These are phyloP conservation scores for Vigna unguiculata DNA, from an alignment of 306 rosid species.

Conservation along the genomic window DNA sequence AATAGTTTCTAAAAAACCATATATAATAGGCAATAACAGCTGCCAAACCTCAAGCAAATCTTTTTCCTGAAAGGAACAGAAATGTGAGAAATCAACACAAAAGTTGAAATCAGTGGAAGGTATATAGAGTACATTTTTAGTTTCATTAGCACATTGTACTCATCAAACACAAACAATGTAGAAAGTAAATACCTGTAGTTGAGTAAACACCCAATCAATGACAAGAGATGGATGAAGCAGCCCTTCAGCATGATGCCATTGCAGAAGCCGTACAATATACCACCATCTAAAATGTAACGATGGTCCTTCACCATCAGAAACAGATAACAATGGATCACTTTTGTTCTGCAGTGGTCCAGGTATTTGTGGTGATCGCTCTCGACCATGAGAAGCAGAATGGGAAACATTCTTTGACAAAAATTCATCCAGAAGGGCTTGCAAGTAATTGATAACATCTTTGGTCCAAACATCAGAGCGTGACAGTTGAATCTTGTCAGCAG, in stretches of 20 bases:
- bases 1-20: conserved; percentile 81
- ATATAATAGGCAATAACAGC: conserved; percentile 87
- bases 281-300: conserved; percentile 92
- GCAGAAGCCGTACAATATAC: conserved; percentile 89
- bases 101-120: conserved; percentile 1
- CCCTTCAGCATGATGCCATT: conserved; percentile 95
- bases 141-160: conserved; percentile 9
- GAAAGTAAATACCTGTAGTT: conserved; percentile 68
- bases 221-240: conserved; percentile 81
- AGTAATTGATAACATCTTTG: conserved; percentile 82
- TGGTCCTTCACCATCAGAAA: conserved; percentile 75
- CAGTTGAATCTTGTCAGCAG: conserved; percentile 72
- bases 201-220: conserved; percentile 89
- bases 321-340: conserved; percentile 55
- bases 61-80: conserved; percentile 69
- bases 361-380: conserved; percentile 72
- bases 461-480: conserved; percentile 90
- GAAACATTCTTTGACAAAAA: conserved; percentile 69
- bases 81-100: conserved; percentile 44
- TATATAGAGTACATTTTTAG: neutral
- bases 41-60: conserved; percentile 82
- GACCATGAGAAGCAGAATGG: conserved; percentile 58
- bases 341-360: conserved; percentile 63
- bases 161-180: no score
- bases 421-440: conserved; percentile 86